A percentile compares a stretch with the other conserved stretches of the same genome.
phyloP scores from a whole-genome alignment of 176 grass and related monocot genomes.

The Oryza longistaminata region DNA sequence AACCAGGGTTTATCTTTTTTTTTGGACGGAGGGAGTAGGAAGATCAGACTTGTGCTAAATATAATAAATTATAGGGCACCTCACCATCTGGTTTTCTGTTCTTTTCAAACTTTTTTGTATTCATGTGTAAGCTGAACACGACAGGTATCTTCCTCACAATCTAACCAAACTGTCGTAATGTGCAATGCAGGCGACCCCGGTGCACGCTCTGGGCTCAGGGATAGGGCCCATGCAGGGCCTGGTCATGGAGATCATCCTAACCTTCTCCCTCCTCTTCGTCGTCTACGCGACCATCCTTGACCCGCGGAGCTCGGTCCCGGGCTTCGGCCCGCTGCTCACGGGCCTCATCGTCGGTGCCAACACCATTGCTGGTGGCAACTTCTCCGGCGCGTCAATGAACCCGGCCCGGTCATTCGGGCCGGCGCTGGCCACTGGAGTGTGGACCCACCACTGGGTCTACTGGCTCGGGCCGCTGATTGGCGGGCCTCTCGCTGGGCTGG shows the following conservation, averaged over 20 bases:
- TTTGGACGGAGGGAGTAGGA: too few relatives aligned
- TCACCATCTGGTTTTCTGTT: neutral
- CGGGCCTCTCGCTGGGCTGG: conserved; percentile 57
- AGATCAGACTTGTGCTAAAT: too few relatives aligned
- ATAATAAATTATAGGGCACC: neutral
- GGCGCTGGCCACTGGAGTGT: conserved; percentile 56
- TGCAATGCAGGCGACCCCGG: conserved; percentile 65
- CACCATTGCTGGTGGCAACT: conserved; percentile 75
- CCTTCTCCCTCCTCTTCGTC: conserved; percentile 92
- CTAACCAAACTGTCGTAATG: neutral
- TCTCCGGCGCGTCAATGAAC: conserved; percentile 95
- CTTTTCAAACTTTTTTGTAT: neutral
- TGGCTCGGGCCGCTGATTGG: conserved; percentile 83
- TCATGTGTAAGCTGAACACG: neutral
- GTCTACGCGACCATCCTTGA: conserved; percentile 88
- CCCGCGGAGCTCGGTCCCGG: conserved; percentile 49
- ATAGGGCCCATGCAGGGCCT: conserved; percentile 70
- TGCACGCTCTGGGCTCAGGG: conserved; percentile 64
- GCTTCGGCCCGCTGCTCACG: conserved; percentile 68
- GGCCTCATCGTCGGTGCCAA: conserved; percentile 90
- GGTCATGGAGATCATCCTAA: conserved; percentile 85
- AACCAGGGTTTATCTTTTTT: too few relatives aligned
- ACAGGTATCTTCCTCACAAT: neutral
- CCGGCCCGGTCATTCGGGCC: conserved; percentile 87
- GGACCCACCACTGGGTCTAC: conserved; percentile 94